These are phyloP conservation scores for Saitozyma sp. DNA, from an alignment of 768 basidiomycete species.

Conservation along the genomic window DNA sequence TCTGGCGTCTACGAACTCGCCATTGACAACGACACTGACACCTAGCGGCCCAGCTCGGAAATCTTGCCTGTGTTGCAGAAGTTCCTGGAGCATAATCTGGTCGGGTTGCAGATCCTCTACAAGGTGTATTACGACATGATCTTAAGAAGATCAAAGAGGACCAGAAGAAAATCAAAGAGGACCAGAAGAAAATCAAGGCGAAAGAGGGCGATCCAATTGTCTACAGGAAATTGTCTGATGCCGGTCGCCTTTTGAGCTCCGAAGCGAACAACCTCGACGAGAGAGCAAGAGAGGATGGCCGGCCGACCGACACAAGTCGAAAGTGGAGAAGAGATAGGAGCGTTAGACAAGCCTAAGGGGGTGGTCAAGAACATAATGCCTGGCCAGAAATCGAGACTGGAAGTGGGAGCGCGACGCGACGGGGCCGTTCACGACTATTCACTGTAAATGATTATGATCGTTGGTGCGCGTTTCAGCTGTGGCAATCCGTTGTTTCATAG, in stretches of 20 bases:
- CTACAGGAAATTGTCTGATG: constrained; percentile 29
- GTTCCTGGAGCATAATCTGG: constrained; percentile 72
- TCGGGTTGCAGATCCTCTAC: constrained; percentile 61
- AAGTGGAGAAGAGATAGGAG: constrained; percentile 14
- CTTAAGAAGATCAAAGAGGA: constrained; percentile 53
- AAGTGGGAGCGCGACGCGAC: too few relatives aligned
- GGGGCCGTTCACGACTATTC: too few relatives aligned
- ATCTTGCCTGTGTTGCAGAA: constrained; percentile 65
- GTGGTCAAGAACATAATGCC: too few relatives aligned
- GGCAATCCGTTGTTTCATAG: too few relatives aligned
- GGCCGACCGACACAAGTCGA: neutral
- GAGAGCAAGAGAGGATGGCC: constrained; percentile 2
- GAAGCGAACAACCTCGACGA: constrained; percentile 20
- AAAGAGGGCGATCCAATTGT: constrained; percentile 40
- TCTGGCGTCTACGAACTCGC: constrained; percentile 71
- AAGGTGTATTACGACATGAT: constrained; percentile 57
- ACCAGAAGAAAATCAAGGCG: constrained; percentile 48
- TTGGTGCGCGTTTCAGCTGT: too few relatives aligned
- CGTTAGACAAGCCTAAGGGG: too few relatives aligned
- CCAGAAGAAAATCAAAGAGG: constrained; percentile 50
- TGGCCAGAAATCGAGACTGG: too few relatives aligned
- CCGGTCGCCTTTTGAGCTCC: constrained; percentile 31
- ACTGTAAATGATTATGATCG: too few relatives aligned
- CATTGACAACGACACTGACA: constrained; percentile 76
- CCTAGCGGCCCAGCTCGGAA: constrained; percentile 70